Conservation (phyloP, 495 filamentous ascomycete genomes). For the Penicillium herquei region DNA sequence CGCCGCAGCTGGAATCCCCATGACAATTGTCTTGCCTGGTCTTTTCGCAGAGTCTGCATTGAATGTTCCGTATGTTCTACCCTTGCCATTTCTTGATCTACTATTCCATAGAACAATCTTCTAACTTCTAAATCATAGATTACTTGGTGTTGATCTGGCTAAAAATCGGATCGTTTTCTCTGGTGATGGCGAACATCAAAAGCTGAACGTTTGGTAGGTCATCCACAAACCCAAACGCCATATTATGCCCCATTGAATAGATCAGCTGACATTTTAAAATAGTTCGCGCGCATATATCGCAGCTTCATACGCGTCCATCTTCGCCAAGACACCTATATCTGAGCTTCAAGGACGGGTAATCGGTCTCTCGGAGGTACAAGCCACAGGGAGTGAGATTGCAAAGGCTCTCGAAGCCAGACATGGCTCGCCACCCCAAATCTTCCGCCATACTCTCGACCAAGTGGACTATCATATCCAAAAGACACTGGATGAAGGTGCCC, state of each 20-base stretch:
- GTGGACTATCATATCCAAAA: conserved; percentile 8
- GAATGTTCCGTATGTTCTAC: conserved; percentile 5
- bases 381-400: conserved; percentile 17
- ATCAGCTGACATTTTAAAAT: neutral
- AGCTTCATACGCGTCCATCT: conserved; percentile 17
- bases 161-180: conserved; percentile 15
- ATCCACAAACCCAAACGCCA: conserved; percentile 2
- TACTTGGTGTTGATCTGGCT: conserved; percentile 14
- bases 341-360: conserved; percentile 9
- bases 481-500: neutral
- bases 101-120: neutral
- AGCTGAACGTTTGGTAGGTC: conserved; percentile 12
- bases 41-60: conserved; percentile 21
- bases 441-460: conserved; percentile 8
- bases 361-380: conserved; percentile 13
- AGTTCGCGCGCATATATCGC: conserved; percentile 21
- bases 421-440: conserved; percentile 5
- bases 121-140: neutral
- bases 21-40: conserved; percentile 13
- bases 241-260: neutral
- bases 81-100: neutral
- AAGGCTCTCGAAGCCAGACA: conserved; percentile 8
- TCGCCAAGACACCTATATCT: conserved; percentile 15
- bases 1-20: conserved; percentile 18
- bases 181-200: conserved; percentile 10